phyloP scores from a whole-genome alignment of 2,329 filamentous ascomycete genomes.

The Westerdykella sp. region DNA sequence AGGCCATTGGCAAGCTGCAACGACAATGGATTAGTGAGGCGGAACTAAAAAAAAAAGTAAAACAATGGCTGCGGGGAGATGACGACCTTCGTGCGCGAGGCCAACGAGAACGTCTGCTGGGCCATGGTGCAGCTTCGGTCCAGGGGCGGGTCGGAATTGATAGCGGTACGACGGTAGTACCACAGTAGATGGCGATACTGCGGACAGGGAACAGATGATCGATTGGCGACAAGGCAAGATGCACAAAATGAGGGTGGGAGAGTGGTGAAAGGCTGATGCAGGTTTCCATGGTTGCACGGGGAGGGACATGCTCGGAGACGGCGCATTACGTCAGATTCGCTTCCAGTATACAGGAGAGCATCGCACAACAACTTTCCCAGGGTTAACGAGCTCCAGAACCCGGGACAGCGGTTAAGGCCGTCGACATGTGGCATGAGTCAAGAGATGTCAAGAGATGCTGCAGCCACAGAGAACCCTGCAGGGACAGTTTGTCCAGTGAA shows the following conservation, averaged over 20 bases:
- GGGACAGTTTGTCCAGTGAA: background rate
- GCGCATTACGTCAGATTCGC: constrained; percentile 6
- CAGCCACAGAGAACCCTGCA: constrained; percentile 1
- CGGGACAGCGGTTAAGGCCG: constrained; percentile 4
- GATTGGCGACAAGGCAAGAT: too few relatives aligned
- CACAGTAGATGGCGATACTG: too few relatives aligned
- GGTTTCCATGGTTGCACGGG: constrained; percentile 7
- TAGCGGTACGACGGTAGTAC: too few relatives aligned
- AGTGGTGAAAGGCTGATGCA: constrained; percentile 2
- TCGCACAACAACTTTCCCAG: background rate
- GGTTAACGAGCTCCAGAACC: background rate
- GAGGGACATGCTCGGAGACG: constrained; percentile 10
- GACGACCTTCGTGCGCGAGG: constrained; percentile 38
- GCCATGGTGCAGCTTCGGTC: constrained; percentile 22
- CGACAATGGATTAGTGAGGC: constrained; percentile 13
- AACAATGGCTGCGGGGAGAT: background rate
- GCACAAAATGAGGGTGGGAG: background rate
- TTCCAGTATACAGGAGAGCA: constrained; percentile 1
- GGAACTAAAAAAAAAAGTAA: too few relatives aligned
- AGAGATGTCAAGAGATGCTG: background rate
- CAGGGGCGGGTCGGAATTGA: constrained; percentile 14
- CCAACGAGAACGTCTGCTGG: constrained; percentile 36
- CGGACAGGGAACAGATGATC: constrained; percentile 7
- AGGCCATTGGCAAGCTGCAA: constrained; percentile 51
- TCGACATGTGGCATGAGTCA: background rate